Conservation (phyloP, 2,329 filamentous ascomycete genomes). For the Parastagonospora nodorum region DNA sequence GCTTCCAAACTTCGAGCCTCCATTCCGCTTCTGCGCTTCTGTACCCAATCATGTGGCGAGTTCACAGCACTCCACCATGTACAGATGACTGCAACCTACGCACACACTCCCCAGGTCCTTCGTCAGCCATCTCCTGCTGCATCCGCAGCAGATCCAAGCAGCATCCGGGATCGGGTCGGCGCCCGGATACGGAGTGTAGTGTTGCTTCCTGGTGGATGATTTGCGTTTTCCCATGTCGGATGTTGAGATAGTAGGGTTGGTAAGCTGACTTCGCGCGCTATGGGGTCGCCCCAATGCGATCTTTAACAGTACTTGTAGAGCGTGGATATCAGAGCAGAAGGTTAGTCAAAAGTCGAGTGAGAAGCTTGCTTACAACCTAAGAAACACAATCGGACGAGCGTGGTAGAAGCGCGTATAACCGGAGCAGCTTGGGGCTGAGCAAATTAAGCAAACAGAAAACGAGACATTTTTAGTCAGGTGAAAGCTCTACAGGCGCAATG, state of each 20-base stretch:
- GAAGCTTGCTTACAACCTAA: too few relatives aligned
- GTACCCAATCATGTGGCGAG: slow-evolving; percentile 3
- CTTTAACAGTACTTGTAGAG: not conserved
- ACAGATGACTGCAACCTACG: slow-evolving; percentile 16
- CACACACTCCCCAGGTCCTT: slow-evolving; percentile 16
- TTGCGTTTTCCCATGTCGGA: too few relatives aligned
- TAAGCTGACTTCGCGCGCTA: not conserved
- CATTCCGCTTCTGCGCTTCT: not conserved
- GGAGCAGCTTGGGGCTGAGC: too few relatives aligned
- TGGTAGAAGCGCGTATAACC: too few relatives aligned
- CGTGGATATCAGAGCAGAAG: not conserved
- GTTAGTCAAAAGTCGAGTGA: too few relatives aligned
- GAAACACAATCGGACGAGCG: too few relatives aligned
- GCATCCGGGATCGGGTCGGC: slow-evolving; percentile 14
- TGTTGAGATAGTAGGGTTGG: not conserved
- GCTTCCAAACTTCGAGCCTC: not conserved
- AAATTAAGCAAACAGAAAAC: too few relatives aligned
- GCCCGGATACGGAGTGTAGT: slow-evolving; percentile 10
- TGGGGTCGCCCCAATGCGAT: not conserved
- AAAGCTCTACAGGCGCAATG: too few relatives aligned
- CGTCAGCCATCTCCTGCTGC: slow-evolving; percentile 15
- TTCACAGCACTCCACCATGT: slow-evolving; percentile 12
- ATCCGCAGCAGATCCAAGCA: slow-evolving; percentile 18
- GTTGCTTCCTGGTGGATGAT: not conserved
- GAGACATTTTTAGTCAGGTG: too few relatives aligned